Evolutionary conservation across 352 stramenopile species (phyloP), one percentile per base, ranked within the genome.

Genomic region (Phytophthora pistaciae): DNA sequence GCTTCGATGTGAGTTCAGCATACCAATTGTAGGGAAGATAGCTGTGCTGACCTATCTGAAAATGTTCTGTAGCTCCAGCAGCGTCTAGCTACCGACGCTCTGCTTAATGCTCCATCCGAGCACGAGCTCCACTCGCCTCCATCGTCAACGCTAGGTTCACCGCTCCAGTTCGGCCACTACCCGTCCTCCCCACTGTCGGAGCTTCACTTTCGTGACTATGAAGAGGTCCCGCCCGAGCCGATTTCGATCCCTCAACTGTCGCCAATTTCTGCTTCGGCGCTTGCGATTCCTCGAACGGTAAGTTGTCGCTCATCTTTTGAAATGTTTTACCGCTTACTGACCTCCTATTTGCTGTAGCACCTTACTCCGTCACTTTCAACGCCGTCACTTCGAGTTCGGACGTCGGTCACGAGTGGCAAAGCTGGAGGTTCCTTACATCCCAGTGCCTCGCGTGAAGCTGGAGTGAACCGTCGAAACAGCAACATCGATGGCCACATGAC

Each of bases 61-160:
- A 50, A 8, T 16, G 58, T 33, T 59, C 5, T 42, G 1, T 52
- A 92, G 85, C 83, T 91, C 1, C 85, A 92, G 31, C 85, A 92
- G 50, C 81, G 74, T 5, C 56, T 92, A 11, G 79, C 83, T 25
- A 81, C 79, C 0, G 81, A 92, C 4, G 66, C 79, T 1, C 50
- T 90, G 10, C 48, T 86, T 0, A 81, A 90, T 56, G 72, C 80
- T 20, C 25, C 64, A 1, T 61, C 56, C 23, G 75, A 80, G 0
- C 40, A 18, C n/a, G 55, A 68, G 29, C 42, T 65, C 0, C 48
- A 58, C 1, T 70, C 68, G 6, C 62, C 64, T 23, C 66, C 27
- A 6, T 68, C 29, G 8, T 70, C 53, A 2, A 74, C 23, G 36
- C n/a, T 64, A 23, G 63, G 58, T 0, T 79, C 75, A 3, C 64